Evolutionary conservation across 805 yeast genomes (phyloP).

Genomic region (Candida verbasci): DNA sequence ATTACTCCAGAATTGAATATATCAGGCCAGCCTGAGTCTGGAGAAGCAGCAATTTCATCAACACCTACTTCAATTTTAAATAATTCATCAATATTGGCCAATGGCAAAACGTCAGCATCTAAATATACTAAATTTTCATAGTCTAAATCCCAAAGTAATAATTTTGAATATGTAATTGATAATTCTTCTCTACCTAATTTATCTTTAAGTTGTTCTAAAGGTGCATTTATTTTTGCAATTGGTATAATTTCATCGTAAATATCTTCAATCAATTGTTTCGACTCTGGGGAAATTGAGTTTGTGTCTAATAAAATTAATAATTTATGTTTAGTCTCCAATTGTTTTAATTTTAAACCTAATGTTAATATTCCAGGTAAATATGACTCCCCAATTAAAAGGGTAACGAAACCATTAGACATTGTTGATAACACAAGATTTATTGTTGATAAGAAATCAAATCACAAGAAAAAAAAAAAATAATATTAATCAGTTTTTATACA

Average conservation of each 20-base stretch:
- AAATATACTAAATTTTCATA: conserved; percentile 20
- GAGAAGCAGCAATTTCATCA: conserved; percentile 18
- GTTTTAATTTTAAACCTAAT: conserved; percentile 18
- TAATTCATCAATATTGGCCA: conserved; percentile 18
- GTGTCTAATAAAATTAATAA: conserved; percentile 17
- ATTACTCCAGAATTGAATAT: conserved; percentile 27
- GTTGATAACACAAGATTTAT: not conserved
- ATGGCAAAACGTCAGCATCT: conserved; percentile 26
- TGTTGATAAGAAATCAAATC: not conserved
- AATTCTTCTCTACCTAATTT: conserved; percentile 24
- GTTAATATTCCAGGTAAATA: conserved; percentile 25
- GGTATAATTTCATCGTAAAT: conserved; percentile 24
- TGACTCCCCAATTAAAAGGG: conserved; percentile 22
- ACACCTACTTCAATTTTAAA: conserved; percentile 12
- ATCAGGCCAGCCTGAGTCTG: conserved; percentile 33
- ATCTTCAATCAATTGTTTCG: conserved; percentile 15
- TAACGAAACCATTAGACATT: conserved; percentile 16
- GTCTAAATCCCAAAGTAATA: conserved; percentile 22
- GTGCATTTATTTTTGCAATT: conserved; percentile 15
- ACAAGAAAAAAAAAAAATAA: not conserved
- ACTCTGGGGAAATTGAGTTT: conserved; percentile 12
- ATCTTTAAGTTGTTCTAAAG: conserved; percentile 15
- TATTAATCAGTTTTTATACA: not conserved
- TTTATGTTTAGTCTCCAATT: conserved; percentile 14
- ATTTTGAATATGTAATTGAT: conserved; percentile 22